Evolutionary conservation across 805 yeast genomes (phyloP).

Genomic region (Metschnikowia proteae): DNA sequence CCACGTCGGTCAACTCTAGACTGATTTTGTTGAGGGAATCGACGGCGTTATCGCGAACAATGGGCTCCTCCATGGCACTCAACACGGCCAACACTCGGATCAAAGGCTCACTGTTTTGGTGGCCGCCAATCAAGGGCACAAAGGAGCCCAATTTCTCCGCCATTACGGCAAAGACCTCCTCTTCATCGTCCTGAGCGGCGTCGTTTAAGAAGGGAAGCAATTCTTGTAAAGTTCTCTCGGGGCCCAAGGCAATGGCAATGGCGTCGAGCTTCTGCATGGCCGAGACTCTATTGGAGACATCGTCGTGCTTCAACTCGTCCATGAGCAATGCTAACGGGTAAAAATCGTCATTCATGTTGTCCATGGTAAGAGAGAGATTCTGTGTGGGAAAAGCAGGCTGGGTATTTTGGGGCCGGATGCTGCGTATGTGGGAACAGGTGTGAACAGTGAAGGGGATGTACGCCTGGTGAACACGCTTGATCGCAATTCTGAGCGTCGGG

Average conservation of each 20-base stretch:
- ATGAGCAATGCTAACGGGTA: conserved; percentile 93
- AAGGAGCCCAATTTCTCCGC: conserved; percentile 88
- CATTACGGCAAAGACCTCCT: conserved; percentile 90
- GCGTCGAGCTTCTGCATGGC: conserved; percentile 95
- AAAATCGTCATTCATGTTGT: conserved; percentile 51
- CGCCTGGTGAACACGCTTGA: conserved; percentile 1
- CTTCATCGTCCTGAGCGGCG: conserved; percentile 95
- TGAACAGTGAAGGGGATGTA: not conserved
- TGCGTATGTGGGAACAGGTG: not conserved
- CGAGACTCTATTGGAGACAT: conserved; percentile 84
- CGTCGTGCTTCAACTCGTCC: conserved; percentile 97
- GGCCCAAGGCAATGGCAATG: conserved; percentile 91
- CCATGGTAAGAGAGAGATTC: conserved; percentile 5
- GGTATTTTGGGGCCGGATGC: not conserved
- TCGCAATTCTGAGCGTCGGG: conserved; percentile 10
- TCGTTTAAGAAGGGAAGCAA: conserved; percentile 86
- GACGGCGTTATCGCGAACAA: conserved; percentile 92
- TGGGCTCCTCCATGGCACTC: conserved; percentile 92
- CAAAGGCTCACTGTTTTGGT: conserved; percentile 46
- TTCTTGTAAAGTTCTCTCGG: conserved; percentile 86
- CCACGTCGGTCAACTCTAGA: conserved; percentile 55
- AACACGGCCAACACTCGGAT: conserved; percentile 71
- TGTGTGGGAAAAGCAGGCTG: not conserved
- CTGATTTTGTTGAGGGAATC: conserved; percentile 75
- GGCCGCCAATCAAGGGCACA: conserved; percentile 87